Conservation (phyloP, 805 yeast species). For the Candida verbasci region DNA sequence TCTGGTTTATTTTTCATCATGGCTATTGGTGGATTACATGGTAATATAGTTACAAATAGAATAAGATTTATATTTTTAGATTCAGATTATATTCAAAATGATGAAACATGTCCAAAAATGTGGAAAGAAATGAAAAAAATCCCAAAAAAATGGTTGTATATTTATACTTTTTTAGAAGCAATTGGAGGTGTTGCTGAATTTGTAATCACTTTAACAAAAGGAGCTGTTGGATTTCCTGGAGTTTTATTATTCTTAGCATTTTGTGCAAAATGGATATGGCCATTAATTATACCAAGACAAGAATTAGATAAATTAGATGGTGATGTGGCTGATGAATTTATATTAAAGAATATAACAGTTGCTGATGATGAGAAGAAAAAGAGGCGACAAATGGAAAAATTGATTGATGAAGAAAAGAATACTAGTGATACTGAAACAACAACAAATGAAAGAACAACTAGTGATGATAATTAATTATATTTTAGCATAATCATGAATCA, state of each 20-base stretch:
- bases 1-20: slow-evolving; percentile 91
- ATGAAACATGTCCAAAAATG: slow-evolving; percentile 33
- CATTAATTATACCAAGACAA: slow-evolving; percentile 53
- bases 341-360: slow-evolving; percentile 42
- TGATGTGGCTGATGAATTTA: slow-evolving; percentile 53
- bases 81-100: slow-evolving; percentile 29
- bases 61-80: slow-evolving; percentile 64
- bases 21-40: slow-evolving; percentile 79
- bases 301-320: slow-evolving; percentile 66
- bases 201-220: slow-evolving; percentile 79
- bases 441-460: not conserved
- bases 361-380: slow-evolving; percentile 9
- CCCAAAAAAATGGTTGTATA: slow-evolving; percentile 44
- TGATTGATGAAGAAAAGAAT: slow-evolving; percentile 3
- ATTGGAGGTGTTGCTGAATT: slow-evolving; percentile 76
- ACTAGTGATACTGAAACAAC: slow-evolving; percentile 3
- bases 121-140: slow-evolving; percentile 26
- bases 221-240: slow-evolving; percentile 93
- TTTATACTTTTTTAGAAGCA: slow-evolving; percentile 56
- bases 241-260: slow-evolving; percentile 68
- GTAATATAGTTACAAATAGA: slow-evolving; percentile 59
- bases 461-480: slow-evolving; percentile 2
- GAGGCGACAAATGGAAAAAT: not conserved
- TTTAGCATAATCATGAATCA: not conserved
- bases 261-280: slow-evolving; percentile 58